phyloP scores from a whole-genome alignment of 257 asterid species.

The Orobanche coerulescens region DNA sequence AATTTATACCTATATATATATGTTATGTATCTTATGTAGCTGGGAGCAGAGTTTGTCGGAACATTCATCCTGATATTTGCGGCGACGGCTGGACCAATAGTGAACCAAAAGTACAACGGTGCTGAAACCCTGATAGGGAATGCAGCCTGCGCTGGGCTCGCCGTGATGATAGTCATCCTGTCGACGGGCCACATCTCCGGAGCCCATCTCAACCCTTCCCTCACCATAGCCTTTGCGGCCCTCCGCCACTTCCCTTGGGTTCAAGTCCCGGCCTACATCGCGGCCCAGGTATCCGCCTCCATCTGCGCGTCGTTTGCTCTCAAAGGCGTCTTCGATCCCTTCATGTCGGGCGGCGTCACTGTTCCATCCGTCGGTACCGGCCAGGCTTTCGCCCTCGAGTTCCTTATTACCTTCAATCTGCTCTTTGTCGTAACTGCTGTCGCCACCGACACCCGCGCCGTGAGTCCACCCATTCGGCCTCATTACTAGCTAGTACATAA shows the following conservation, averaged over 20 bases:
- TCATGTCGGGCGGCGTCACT: conserved; percentile 78
- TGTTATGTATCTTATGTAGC: conserved; percentile 27
- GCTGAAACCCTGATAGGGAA: conserved; percentile 70
- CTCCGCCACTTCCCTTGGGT: conserved; percentile 90
- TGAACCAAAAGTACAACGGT: conserved; percentile 71
- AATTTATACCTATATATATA: too few species aligned
- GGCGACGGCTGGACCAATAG: conserved; percentile 82
- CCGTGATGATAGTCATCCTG: conserved; percentile 79
- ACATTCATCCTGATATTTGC: conserved; percentile 81
- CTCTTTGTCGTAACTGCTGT: conserved; percentile 87
- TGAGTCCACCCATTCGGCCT: conserved; percentile 11
- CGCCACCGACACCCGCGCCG: conserved; percentile 90
- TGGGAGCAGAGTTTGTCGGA: conserved; percentile 95
- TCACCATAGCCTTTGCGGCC: conserved; percentile 81
- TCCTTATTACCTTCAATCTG: conserved; percentile 71
- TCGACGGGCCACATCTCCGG: conserved; percentile 94
- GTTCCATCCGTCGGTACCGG: conserved; percentile 63
- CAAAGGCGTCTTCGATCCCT: conserved; percentile 71
- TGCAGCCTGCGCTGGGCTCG: conserved; percentile 77
- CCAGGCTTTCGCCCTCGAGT: conserved; percentile 88
- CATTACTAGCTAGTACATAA: background rate
- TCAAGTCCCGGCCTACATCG: conserved; percentile 80
- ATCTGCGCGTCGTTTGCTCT: conserved; percentile 86
- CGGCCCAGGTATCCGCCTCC: conserved; percentile 80
- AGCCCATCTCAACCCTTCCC: conserved; percentile 82